Evolutionary conservation across 345 rosid species (phyloP).

Genomic region (Murraya paniculata): DNA sequence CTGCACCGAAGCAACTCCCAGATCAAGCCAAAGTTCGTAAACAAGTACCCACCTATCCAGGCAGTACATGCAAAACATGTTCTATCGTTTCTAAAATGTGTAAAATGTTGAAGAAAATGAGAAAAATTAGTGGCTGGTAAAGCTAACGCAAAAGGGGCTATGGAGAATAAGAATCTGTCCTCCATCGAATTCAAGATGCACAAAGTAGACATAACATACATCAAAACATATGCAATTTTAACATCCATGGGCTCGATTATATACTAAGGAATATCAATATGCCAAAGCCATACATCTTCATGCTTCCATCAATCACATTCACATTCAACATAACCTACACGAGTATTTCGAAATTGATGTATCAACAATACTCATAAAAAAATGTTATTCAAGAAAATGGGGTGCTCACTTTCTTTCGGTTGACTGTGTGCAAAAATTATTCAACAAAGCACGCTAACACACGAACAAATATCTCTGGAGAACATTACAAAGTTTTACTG

Average conservation of each 20-base stretch:
- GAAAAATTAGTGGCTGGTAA: neutral
- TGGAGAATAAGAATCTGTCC: neutral
- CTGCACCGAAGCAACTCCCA: slow-evolving; percentile 40
- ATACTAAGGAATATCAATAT: neutral
- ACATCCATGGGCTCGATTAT: neutral
- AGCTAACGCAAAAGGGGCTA: neutral
- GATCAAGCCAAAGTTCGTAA: neutral
- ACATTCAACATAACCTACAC: neutral
- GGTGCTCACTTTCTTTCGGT: neutral
- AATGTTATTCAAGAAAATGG: neutral
- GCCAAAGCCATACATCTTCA: neutral
- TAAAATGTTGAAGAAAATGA: neutral
- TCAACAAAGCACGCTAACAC: neutral
- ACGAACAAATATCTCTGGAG: neutral
- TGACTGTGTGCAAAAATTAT: neutral
- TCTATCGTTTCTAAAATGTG: too few relatives aligned
- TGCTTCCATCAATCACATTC: neutral
- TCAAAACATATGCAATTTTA: neutral
- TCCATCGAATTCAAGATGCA: neutral
- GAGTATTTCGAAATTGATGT: neutral
- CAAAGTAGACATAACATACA: too few relatives aligned
- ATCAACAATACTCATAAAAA: neutral
- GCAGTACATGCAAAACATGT: neutral
- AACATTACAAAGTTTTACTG: neutral
- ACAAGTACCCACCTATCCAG: neutral